A percentile compares a stretch with the other conserved stretches of the same genome.
These are phyloP conservation scores for Trichomonas gallinae DNA, from an alignment of 208 protist species.

Conservation along the genomic window DNA sequence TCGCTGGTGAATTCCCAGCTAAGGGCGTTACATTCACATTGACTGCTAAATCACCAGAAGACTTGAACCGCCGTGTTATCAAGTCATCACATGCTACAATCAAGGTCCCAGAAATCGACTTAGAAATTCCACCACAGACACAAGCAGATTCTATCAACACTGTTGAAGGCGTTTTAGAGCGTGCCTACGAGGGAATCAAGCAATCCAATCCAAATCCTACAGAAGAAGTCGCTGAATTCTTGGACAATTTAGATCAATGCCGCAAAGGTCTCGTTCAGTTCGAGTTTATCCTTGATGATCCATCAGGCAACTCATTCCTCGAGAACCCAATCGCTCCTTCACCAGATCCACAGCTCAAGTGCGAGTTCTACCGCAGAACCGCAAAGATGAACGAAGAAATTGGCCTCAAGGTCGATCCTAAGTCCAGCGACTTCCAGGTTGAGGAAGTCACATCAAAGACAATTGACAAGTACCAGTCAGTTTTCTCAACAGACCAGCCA, in stretches of 20 bases:
- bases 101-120: background rate
- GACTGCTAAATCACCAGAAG: constrained; percentile 5
- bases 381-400: background rate
- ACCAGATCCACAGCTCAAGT: background rate
- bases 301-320: background rate
- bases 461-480: background rate
- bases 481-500: background rate
- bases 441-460: background rate
- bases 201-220: background rate
- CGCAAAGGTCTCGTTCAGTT: constrained; percentile 6
- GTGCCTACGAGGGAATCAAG: background rate
- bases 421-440: background rate
- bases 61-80: background rate
- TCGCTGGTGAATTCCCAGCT: constrained; percentile 6
- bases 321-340: background rate
- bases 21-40: background rate
- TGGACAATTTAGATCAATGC: background rate
- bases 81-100: background rate
- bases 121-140: constrained; percentile 11
- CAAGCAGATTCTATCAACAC: background rate
- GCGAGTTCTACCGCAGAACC: background rate
- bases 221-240: background rate
- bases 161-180: background rate
- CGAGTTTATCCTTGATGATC: background rate
- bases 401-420: background rate